Conservation (phyloP, 2,329 filamentous ascomycete genomes). For the Penicillium sp. region DNA sequence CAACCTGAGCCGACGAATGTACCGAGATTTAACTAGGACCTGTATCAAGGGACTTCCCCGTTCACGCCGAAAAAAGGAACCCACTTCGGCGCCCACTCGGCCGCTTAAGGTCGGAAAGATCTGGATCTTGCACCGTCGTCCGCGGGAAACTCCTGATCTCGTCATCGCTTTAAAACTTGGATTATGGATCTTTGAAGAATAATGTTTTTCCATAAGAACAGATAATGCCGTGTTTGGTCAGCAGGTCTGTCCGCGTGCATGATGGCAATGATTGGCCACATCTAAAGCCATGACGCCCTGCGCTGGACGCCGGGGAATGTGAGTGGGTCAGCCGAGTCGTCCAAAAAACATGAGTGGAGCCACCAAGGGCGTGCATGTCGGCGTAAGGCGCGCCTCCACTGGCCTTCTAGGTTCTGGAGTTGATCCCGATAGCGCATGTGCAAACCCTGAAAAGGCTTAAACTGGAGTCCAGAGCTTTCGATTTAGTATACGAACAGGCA, state of each 20-base stretch:
- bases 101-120: slow-evolving; percentile 27
- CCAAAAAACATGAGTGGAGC: slow-evolving; percentile 11
- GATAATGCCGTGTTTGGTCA: background rate
- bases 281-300: slow-evolving; percentile 4
- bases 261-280: slow-evolving; percentile 12
- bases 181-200: too few relatives aligned
- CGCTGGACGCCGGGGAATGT: slow-evolving; percentile 8
- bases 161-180: background rate
- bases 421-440: background rate
- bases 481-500: background rate
- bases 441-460: background rate
- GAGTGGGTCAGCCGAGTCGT: slow-evolving; percentile 4
- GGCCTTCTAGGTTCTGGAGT: background rate
- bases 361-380: slow-evolving; percentile 25
- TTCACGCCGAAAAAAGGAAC: background rate
- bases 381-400: slow-evolving; percentile 21
- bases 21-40: background rate
- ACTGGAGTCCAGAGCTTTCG: background rate
- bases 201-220: too few relatives aligned
- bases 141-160: slow-evolving; percentile 13
- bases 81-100: slow-evolving; percentile 16
- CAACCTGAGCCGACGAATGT: background rate
- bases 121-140: slow-evolving; percentile 18
- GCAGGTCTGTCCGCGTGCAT: background rate
- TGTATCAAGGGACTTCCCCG: background rate